These are phyloP conservation scores for Trichophyton verrucosum DNA, from an alignment of 2,329 filamentous ascomycete species.

Conservation along the genomic window DNA sequence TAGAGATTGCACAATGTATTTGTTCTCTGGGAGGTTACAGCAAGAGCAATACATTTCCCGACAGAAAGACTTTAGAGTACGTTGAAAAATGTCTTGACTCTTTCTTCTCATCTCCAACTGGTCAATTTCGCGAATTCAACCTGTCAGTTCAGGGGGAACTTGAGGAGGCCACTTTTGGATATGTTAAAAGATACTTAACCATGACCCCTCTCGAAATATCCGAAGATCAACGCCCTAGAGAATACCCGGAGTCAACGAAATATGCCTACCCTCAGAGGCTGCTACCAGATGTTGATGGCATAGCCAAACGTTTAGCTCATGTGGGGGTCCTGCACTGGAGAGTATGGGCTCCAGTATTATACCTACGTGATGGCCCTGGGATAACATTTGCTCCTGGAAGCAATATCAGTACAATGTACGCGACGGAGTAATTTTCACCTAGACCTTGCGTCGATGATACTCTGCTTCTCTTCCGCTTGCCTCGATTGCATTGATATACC, in stretches of 20 bases:
- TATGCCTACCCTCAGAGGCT: conserved; percentile 18
- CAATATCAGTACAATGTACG: background rate
- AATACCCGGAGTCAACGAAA: conserved; percentile 12
- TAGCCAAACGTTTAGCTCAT: conserved; percentile 69
- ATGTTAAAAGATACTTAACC: conserved; percentile 27
- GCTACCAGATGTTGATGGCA: conserved; percentile 28
- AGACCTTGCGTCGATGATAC: background rate
- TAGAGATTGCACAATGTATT: conserved; percentile 31
- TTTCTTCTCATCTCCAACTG: conserved; percentile 24
- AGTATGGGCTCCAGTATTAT: conserved; percentile 69
- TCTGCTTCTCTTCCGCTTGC: background rate
- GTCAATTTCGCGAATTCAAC: conserved; percentile 25
- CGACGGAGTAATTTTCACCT: background rate
- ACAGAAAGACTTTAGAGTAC: conserved; percentile 23
- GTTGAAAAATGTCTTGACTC: conserved; percentile 26
- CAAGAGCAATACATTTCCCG: conserved; percentile 14
- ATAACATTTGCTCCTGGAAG: background rate
- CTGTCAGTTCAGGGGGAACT: conserved; percentile 24
- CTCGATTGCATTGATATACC: background rate
- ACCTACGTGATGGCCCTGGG: conserved; percentile 26
- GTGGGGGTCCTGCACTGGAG: conserved; percentile 80
- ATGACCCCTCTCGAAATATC: conserved; percentile 35
- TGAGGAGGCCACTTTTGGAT: conserved; percentile 20
- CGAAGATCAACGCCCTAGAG: conserved; percentile 27
- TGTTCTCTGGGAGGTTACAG: conserved; percentile 6